These are phyloP conservation scores for Ilyonectria sp. DNA, from an alignment of 2,329 filamentous ascomycete species.

Conservation along the genomic window DNA sequence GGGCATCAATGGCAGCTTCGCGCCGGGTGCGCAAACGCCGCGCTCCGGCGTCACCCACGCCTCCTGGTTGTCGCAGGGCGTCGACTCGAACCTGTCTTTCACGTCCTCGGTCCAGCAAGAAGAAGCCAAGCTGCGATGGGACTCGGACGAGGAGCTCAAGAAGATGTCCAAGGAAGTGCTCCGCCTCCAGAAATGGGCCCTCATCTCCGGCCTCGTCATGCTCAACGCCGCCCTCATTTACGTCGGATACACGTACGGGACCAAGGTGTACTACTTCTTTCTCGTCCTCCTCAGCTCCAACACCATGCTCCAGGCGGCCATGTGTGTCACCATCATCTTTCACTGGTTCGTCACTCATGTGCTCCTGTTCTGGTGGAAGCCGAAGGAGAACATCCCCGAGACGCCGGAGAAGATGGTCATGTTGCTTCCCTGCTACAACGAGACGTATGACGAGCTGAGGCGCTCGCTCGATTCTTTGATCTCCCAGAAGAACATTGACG, in stretches of 20 bases:
- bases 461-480: constrained; percentile 63
- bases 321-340: constrained; percentile 57
- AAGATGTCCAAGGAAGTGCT: constrained; percentile 56
- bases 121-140: constrained; percentile 58
- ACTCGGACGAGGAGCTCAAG: constrained; percentile 58
- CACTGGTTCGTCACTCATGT: constrained; percentile 51
- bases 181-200: constrained; percentile 56
- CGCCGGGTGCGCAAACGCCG: constrained; percentile 51
- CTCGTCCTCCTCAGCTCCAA: constrained; percentile 63
- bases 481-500: constrained; percentile 58
- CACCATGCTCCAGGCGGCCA: constrained; percentile 59
- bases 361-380: constrained; percentile 49
- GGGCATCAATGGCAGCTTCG: constrained; percentile 51
- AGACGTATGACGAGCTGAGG: constrained; percentile 60
- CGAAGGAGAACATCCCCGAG: constrained; percentile 54
- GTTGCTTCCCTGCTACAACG: constrained; percentile 66
- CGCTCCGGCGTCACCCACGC: constrained; percentile 49
- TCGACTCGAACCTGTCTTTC: constrained; percentile 54
- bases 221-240: constrained; percentile 57
- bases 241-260: constrained; percentile 53
- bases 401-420: constrained; percentile 61
- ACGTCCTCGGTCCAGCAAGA: constrained; percentile 55
- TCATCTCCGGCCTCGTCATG: constrained; percentile 53
- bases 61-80: constrained; percentile 52
- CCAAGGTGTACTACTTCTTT: constrained; percentile 60